phyloP scores from a whole-genome alignment of 805 yeast species.

The Candida patagonica region DNA sequence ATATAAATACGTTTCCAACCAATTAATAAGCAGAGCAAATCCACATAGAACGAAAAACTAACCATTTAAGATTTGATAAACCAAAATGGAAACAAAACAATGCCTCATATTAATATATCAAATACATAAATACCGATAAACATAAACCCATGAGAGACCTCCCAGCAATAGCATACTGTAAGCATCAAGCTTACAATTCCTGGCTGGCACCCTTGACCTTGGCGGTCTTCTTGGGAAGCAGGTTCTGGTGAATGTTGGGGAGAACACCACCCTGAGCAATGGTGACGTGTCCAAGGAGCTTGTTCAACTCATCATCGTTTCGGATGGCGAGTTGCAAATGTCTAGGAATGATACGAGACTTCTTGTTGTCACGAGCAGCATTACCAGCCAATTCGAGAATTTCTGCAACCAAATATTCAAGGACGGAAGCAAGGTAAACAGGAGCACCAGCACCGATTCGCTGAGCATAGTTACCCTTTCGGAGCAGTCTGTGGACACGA shows the following conservation, averaged over 20 bases:
- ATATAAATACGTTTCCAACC: background rate
- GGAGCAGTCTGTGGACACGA: slow-evolving; percentile 93
- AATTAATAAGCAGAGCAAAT: no score
- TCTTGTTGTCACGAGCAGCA: slow-evolving; percentile 99
- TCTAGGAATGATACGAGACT: slow-evolving; percentile 98
- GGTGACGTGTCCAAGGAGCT: slow-evolving; percentile 84
- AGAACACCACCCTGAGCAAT: slow-evolving; percentile 99
- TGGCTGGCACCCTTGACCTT: slow-evolving; percentile 32
- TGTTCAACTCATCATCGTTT: slow-evolving; percentile 97
- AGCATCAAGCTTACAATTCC: slow-evolving; percentile 25
- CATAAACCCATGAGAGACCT: background rate
- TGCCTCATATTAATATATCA: slow-evolving; percentile 2
- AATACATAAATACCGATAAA: slow-evolving; percentile 2
- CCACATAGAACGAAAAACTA: no score
- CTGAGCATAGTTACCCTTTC: slow-evolving; percentile 97
- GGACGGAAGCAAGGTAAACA: slow-evolving; percentile 88
- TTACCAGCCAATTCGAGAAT: slow-evolving; percentile 96
- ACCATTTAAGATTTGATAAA: background rate
- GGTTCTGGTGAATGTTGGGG: slow-evolving; percentile 92
- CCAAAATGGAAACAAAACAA: background rate
- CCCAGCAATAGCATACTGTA: no score
- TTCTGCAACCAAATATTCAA: slow-evolving; percentile 97
- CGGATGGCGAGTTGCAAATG: slow-evolving; percentile 97
- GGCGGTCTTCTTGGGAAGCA: slow-evolving; percentile 58
- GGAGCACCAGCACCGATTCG: slow-evolving; percentile 99